These are phyloP conservation scores for Aspergillus asperescens DNA, from an alignment of 495 filamentous ascomycete species.

Conservation along the genomic window DNA sequence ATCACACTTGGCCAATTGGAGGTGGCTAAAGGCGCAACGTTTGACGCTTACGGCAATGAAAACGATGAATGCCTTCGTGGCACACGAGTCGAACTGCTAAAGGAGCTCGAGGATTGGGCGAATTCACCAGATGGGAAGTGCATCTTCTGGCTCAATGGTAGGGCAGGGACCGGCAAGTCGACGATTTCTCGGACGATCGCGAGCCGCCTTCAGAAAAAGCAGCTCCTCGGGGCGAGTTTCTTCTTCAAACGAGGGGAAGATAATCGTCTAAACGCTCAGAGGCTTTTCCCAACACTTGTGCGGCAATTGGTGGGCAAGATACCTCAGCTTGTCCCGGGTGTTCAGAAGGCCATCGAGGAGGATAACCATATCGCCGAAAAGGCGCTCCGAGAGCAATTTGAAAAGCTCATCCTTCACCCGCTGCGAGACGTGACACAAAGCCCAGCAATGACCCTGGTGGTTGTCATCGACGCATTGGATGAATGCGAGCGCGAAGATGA, in stretches of 20 bases:
- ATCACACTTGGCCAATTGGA: too few relatives aligned
- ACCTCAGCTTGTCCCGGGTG: not conserved
- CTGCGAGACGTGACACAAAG: too few relatives aligned
- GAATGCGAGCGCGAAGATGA: constrained; percentile 22
- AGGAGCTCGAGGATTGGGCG: not conserved
- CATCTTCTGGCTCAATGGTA: not conserved
- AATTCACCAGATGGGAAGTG: not conserved
- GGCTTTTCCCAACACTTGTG: not conserved
- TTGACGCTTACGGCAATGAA: too few relatives aligned
- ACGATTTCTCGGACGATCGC: not conserved
- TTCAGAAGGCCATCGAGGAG: not conserved
- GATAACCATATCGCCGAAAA: not conserved
- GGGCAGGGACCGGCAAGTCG: not conserved
- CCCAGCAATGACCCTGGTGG: too few relatives aligned
- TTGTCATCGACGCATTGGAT: too few relatives aligned
- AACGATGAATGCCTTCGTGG: not conserved
- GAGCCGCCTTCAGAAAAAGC: not conserved
- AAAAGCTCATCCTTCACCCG: too few relatives aligned
- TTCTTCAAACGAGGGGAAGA: not conserved
- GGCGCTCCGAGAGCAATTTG: too few relatives aligned
- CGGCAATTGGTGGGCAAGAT: not conserved
- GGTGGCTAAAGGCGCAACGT: too few relatives aligned
- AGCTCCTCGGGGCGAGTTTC: not conserved
- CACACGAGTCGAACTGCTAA: too few relatives aligned
- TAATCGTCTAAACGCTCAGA: not conserved